Percentiles rank a stretch among this genome's conserved stretches.
phyloP scores from a whole-genome alignment of 306 rosid genomes.

The Medicago lupulina region DNA sequence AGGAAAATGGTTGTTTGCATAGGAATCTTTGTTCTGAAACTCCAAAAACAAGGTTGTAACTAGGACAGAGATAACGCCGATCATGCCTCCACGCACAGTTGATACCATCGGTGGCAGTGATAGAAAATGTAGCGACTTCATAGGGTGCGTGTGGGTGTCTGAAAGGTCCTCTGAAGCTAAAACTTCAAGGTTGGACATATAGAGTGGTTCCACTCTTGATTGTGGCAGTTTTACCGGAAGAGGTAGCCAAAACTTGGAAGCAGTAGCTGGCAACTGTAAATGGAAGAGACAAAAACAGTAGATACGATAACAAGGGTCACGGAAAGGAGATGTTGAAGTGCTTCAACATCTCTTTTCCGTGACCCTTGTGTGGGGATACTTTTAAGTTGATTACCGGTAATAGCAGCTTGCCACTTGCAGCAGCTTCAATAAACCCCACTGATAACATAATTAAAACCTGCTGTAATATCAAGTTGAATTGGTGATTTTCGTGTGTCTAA shows the following conservation, averaged over 20 bases:
- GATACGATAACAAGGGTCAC: neutral
- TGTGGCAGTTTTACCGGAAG: too few species aligned
- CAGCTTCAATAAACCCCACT: neutral
- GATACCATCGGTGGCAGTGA: neutral
- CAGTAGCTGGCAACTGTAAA: neutral
- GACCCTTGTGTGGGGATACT: neutral
- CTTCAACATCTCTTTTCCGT: neutral
- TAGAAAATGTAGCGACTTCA: neutral
- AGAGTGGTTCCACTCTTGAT: neutral
- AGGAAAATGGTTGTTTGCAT: neutral
- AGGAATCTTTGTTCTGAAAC: too few species aligned
- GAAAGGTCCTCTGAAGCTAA: neutral
- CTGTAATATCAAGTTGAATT: neutral
- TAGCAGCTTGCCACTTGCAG: neutral
- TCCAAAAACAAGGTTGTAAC: too few species aligned
- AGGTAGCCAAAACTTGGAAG: neutral
- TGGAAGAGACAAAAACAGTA: neutral
- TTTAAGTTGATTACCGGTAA: neutral
- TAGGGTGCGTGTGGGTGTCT: neutral
- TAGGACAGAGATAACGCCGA: too few species aligned
- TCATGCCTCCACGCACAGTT: too few species aligned
- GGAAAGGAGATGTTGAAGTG: neutral
- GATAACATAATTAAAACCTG: neutral
- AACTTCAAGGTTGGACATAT: neutral
- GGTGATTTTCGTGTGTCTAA: neutral